These are phyloP conservation scores for Dysphania ambrosioides DNA, from an alignment of 148 eudicot species.

Conservation along the genomic window DNA sequence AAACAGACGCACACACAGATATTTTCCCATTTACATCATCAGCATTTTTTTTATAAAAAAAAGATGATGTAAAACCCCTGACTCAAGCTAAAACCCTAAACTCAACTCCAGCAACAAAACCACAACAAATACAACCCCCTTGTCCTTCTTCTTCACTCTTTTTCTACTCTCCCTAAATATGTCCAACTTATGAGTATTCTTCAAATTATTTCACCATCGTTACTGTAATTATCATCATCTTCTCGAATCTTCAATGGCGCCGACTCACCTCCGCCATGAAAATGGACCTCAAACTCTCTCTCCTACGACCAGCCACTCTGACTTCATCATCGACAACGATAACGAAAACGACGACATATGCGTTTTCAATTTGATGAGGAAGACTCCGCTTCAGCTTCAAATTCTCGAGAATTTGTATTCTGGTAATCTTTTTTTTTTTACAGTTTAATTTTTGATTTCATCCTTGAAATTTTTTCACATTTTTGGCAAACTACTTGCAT, in stretches of 20 bases:
- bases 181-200: neutral
- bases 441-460: neutral
- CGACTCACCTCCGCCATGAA: slow-evolving; percentile 19
- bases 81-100: slow-evolving; percentile 24
- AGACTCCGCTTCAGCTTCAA: slow-evolving; percentile 44
- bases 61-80: slow-evolving; percentile 26
- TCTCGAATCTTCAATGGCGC: slow-evolving; percentile 24
- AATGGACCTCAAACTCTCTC: slow-evolving; percentile 15
- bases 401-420: slow-evolving; percentile 38
- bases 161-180: neutral
- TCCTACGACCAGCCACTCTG: slow-evolving; percentile 13
- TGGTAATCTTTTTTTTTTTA: slow-evolving; percentile 29
- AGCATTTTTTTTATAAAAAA: too few species aligned
- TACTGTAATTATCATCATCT: neutral
- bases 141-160: neutral
- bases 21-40: slow-evolving; percentile 11
- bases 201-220: neutral
- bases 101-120: slow-evolving; percentile 11
- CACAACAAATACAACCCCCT: slow-evolving; percentile 2
- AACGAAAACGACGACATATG: neutral
- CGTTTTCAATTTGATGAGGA: slow-evolving; percentile 29
- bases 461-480: neutral
- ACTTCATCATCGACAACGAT: slow-evolving; percentile 12
- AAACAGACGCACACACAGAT: too few species aligned
- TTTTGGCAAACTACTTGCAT: neutral